These are phyloP conservation scores for Cicer bijugum DNA, from an alignment of 306 rosid species.

Conservation along the genomic window DNA sequence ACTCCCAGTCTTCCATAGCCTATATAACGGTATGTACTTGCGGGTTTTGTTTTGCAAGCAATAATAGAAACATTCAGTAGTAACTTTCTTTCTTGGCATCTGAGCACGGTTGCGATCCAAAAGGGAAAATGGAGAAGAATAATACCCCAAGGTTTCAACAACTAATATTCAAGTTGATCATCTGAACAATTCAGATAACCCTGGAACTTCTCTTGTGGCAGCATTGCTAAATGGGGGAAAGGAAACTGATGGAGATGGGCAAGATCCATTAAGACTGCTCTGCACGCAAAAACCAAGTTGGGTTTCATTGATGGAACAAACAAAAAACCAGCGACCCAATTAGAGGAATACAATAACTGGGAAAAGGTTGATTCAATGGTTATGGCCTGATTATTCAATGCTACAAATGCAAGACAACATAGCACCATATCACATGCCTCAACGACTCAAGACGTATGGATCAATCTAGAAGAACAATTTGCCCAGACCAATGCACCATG, in stretches of 20 bases:
- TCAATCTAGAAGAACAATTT: neutral
- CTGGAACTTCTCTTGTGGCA: too few species aligned
- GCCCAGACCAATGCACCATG: neutral
- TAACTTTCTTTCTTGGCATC: neutral
- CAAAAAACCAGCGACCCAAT: too few species aligned
- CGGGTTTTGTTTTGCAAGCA: too few species aligned
- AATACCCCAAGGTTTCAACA: neutral
- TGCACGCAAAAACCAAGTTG: too few species aligned
- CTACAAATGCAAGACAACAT: neutral
- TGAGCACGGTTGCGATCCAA: neutral
- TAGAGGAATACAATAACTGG: too few species aligned
- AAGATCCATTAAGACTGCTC: neutral
- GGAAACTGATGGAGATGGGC: neutral
- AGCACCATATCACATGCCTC: neutral
- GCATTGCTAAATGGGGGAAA: neutral
- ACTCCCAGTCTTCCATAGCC: too few species aligned
- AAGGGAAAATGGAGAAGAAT: neutral
- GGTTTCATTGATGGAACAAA: neutral
- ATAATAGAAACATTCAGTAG: too few species aligned
- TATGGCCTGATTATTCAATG: neutral
- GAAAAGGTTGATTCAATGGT: neutral
- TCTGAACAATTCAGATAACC: too few species aligned
- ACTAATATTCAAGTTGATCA: too few species aligned
- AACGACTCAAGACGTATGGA: neutral
- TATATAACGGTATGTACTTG: too few species aligned